Conservation (phyloP, 106 monocot genomes). For the Vanilla planifolia region DNA sequence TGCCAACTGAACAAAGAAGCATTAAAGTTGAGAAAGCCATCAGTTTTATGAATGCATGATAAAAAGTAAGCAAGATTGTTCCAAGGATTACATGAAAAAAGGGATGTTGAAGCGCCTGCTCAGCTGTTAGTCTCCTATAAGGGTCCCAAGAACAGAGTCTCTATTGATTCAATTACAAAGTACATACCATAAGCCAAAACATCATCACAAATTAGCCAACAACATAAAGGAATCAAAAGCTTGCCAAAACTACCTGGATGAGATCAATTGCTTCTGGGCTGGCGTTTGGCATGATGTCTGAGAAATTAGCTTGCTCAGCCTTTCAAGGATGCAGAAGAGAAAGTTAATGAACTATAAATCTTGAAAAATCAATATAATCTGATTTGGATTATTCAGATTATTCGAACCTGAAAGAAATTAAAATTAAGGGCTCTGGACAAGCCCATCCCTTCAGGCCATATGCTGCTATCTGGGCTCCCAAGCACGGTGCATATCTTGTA, state of each 20-base stretch:
- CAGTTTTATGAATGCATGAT: too few relatives aligned
- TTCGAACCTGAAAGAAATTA: conserved; percentile 67
- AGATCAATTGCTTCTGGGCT: conserved; percentile 80
- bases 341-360: not conserved
- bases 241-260: conserved; percentile 37
- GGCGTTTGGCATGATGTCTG: conserved; percentile 67
- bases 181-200: not conserved
- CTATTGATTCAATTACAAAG: conserved; percentile 12
- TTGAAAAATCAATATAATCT: not conserved
- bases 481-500: conserved; percentile 78
- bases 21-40: not conserved
- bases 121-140: conserved; percentile 64
- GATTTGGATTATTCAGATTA: conserved; percentile 3
- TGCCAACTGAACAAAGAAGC: conserved; percentile 27
- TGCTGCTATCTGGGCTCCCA: conserved; percentile 61
- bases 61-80: not conserved
- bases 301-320: conserved; percentile 52
- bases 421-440: conserved; percentile 39
- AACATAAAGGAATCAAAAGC: not conserved
- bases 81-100: conserved; percentile 69
- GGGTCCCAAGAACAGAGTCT: conserved; percentile 89
- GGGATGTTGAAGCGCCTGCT: conserved; percentile 71
- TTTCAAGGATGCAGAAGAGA: conserved; percentile 15
- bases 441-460: conserved; percentile 62
- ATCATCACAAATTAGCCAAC: too few relatives aligned